Evolutionary conservation across 257 asterid species (phyloP), one percentile per base, ranked within the genome.

Genomic region (Solanum virginianum): DNA sequence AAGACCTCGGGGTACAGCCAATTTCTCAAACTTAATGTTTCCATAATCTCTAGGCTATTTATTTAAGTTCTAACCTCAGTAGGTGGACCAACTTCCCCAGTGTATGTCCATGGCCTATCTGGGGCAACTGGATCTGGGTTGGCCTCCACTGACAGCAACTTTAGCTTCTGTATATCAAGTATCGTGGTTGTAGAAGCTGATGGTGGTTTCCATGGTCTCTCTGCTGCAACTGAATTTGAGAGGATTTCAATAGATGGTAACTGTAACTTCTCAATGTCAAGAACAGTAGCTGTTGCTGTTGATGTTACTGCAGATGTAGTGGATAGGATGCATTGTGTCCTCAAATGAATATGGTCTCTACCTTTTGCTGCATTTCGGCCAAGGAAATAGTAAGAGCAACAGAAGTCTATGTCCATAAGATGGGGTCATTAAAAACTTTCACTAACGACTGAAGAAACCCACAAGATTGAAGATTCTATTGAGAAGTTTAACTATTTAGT

Each of bases 291-390:
- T 45, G 92, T 88, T 87, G 91, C 84, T 15, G 92, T 88, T 84
- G 89, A 74, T 49, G 91, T 79, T 82, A 92, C 86, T 65, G 93
- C 88, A 16, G 93, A 89, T 87, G 96, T 81, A 56, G 94, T 87
- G 85, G 98, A 89, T 87, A 95, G 87, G 89, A 90, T 83, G 86
- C 98, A 95, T 85, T 94, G 97, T 43, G 96, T 88, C 88, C 93
- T 92, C 74, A 89, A 88, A 86, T 81, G 85, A 81, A 87, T 84
- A 39, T 91, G 51, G n/a, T 90, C 98, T 88, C 93, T 92, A 84
- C 84, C 86, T 88, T 92, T 96, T 54, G 97, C 99, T 96, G 98
- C 93, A 93, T 85, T 89, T 55, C 77, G 60, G 65, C 69, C 47
- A 80, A 89, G 71, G 43, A 86, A 63, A 83, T 62, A 82, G 74